Base-by-base conservation (phyloP, 176 grass and related monocot genomes). In the Oryza rufipogon region DNA sequence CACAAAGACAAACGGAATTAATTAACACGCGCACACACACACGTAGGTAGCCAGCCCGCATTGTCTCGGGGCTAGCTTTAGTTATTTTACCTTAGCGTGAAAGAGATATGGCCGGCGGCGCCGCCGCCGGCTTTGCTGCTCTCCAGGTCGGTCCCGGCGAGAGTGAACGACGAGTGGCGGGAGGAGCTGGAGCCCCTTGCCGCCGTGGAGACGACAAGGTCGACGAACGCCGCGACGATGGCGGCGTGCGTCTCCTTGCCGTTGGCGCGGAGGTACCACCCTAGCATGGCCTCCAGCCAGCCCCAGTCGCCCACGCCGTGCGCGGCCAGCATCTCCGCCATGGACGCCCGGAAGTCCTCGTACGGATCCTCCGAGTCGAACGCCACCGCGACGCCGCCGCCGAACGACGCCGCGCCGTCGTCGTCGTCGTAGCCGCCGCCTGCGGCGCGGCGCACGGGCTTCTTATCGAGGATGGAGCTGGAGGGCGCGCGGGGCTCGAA, bases 211-310 rank as follows among this genome's bases (percentile, higher is more conserved):
- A 90, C 71, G 69, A 88, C 84, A 41, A 97, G 71, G 84, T 97
- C 91, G 19, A 97, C 81, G 84, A 97, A 97, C 11, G 94, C 89
- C 41, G 81, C 86, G 13, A 94, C 48, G 73, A 97, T 97, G 81
- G 83, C 49, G 7, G 81, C 79, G 88, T 93, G 94, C 0, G 89
- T 88, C 68, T 76, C 74, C 77, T 83, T 83, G 64, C 87, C 82
- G 51, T 97, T 97, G 56, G 88, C 79, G 23, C 84, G 83, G 28
- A 97, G 76, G 54, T 91, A 97, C 94, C 91, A 97, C 11, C 81
- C 89, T 54, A 97, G 89, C 94, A 97, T 94, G 51, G 56, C 76
- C 86, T 97, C 94, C 30, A 97, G 92, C 89, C 89, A 97, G 56
- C 86, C 87, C 91, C 89, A 97, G 85, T 91, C 89, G 60, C 86